Percentiles rank a stretch among this genome's conserved stretches.
phyloP scores from a whole-genome alignment of 768 basidiomycete genomes.

The Trametes gibbosa region DNA sequence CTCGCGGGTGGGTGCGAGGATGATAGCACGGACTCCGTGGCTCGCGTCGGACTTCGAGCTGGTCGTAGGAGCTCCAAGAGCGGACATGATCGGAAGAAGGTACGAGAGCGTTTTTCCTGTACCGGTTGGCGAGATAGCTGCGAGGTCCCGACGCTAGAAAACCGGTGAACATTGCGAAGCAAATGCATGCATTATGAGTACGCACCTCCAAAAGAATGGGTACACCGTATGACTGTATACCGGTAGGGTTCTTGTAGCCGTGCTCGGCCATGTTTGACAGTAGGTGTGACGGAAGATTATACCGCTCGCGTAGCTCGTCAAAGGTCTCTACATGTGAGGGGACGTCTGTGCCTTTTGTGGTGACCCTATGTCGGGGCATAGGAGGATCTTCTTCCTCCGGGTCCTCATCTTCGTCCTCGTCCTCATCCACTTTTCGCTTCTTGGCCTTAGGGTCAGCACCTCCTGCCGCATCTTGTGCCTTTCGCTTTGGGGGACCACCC shows the following conservation, averaged over 20 bases:
- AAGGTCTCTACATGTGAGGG: slow-evolving; percentile 62
- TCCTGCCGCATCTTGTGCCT: slow-evolving; percentile 25
- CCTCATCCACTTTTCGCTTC: slow-evolving; percentile 31
- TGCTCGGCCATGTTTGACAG: slow-evolving; percentile 60
- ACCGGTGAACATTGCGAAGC: not conserved
- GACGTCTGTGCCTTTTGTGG: slow-evolving; percentile 68
- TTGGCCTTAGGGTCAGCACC: slow-evolving; percentile 19
- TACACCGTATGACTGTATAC: slow-evolving; percentile 76
- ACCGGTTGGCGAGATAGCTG: slow-evolving; percentile 95
- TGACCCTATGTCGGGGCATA: slow-evolving; percentile 58
- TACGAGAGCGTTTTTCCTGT: slow-evolving; percentile 97
- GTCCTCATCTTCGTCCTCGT: slow-evolving; percentile 20
- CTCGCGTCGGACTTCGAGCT: slow-evolving; percentile 44
- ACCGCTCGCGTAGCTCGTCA: slow-evolving; percentile 53
- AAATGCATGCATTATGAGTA: not conserved
- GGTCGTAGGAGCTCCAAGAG: slow-evolving; percentile 53
- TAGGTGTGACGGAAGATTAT: slow-evolving; percentile 56
- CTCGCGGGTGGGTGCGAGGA: slow-evolving; percentile 92
- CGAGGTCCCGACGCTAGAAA: slow-evolving; percentile 75
- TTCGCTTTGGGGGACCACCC: slow-evolving; percentile 52
- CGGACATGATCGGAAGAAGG: slow-evolving; percentile 74
- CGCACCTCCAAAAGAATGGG: slow-evolving; percentile 78
- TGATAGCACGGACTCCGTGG: slow-evolving; percentile 68
- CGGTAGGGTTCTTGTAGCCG: slow-evolving; percentile 69
- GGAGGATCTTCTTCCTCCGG: slow-evolving; percentile 26